Evolutionary conservation across 495 filamentous ascomycete genomes (phyloP).

Genomic region (Aspergillus funiculosus): DNA sequence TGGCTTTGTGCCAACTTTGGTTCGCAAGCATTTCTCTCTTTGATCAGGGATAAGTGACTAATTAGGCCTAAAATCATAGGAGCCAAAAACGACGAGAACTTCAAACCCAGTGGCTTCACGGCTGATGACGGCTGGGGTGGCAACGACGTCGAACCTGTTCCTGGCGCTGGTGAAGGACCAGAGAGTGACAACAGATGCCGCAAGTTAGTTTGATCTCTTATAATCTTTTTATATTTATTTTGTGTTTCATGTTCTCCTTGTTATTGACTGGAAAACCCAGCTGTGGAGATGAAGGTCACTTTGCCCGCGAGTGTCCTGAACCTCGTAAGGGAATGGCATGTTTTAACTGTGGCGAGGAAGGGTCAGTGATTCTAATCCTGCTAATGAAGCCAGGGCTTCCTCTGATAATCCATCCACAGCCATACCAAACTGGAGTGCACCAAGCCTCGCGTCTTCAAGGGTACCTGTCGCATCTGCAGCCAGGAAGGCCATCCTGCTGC

Average conservation of each 20-base stretch:
- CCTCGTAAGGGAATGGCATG: slow-evolving; percentile 51
- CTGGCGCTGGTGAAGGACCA: slow-evolving; percentile 13
- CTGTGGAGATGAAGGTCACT: slow-evolving; percentile 49
- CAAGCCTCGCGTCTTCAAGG: slow-evolving; percentile 60
- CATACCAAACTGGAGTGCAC: slow-evolving; percentile 65
- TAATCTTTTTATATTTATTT: not conserved
- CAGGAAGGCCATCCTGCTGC: slow-evolving; percentile 64
- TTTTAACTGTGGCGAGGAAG: slow-evolving; percentile 73
- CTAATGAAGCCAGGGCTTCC: not conserved
- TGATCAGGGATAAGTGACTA: not conserved
- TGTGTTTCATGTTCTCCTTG: slow-evolving; percentile 3
- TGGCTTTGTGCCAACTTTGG: not conserved
- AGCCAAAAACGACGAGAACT: slow-evolving; percentile 16
- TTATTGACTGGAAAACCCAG: slow-evolving; percentile 27
- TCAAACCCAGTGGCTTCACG: slow-evolving; percentile 11
- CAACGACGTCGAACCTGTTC: slow-evolving; percentile 9
- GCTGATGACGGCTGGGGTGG: slow-evolving; percentile 3
- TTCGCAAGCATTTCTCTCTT: not conserved
- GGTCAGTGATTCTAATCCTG: slow-evolving; percentile 41
- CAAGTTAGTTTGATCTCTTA: slow-evolving; percentile 31
- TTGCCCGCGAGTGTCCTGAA: slow-evolving; percentile 53
- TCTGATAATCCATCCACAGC: slow-evolving; percentile 25
- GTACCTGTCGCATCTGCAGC: slow-evolving; percentile 67
- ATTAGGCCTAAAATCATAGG: not conserved
- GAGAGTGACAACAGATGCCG: slow-evolving; percentile 36